Evolutionary conservation across 352 stramenopile species (phyloP), one percentile per base, ranked within the genome.

Genomic region (Globisporangium perplexum): DNA sequence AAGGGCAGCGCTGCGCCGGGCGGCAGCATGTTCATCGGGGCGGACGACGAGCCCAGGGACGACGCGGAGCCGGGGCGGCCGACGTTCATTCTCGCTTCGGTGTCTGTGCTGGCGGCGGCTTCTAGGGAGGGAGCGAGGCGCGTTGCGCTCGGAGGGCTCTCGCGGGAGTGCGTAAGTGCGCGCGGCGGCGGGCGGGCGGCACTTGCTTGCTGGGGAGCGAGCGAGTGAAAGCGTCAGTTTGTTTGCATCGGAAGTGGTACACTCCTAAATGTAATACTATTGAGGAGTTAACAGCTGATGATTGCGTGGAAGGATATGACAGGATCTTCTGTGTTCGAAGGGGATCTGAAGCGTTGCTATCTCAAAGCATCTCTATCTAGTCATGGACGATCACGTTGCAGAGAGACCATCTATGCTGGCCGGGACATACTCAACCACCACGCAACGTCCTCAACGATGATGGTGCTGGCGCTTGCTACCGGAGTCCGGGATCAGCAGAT

Each of bases 401-500:
- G 33, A 38, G 33, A 12, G 12, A 15, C 18, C 33, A 6, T 18
- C 6, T 38, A 10, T 18, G 12, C 33, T 3, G 11, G 33, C 18
- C 14, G 14, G 14, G 33, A 38, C 17, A 30, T 12, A 35, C 7
- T 4, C 7, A 7, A 2, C 6, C 38, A n/a, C 14, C 38, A 44
- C 38, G 15, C 38, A n/a, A 17, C 22, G 38, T 12, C 38, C 38
- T 44, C 38, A n/a, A n/a, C n/a, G n/a, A n/a, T n/a, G n/a, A n/a
- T n/a, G n/a, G n/a, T n/a, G n/a, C n/a, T n/a, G n/a, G n/a, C n/a
- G n/a, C n/a, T n/a, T n/a, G n/a, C n/a, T n/a, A n/a, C n/a, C n/a
- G n/a, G n/a, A n/a, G 1, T 23, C 14, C 20, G 6, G 15, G 20
- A 20, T 83, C 72, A 96, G 71, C 83, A 94, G 57, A 95, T 79